Percentiles rank a stretch among this genome's conserved stretches.
phyloP scores from a whole-genome alignment of 805 yeast species.

The Candida cerambycidarum region DNA sequence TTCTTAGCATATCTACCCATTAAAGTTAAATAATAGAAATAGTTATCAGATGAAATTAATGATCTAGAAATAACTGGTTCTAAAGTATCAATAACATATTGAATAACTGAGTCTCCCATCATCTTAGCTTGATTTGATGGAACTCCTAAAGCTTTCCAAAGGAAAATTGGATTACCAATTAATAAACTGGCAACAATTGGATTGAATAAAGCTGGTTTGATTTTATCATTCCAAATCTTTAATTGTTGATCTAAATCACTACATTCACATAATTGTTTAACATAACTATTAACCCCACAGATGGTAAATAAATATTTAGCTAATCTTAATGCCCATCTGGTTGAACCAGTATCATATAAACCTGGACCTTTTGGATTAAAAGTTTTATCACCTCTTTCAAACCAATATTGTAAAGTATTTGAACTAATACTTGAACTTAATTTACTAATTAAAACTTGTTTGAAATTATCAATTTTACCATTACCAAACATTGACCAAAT shows the following conservation, averaged over 20 bases:
- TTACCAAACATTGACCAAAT: conserved; percentile 77
- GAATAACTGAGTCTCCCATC: conserved; percentile 71
- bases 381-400: conserved; percentile 57
- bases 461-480: conserved; percentile 58
- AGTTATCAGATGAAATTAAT: conserved; percentile 67
- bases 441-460: conserved; percentile 45
- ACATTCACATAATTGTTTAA: conserved; percentile 56
- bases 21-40: conserved; percentile 71
- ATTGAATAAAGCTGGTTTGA: conserved; percentile 71
- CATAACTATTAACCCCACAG: conserved; percentile 51
- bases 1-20: conserved; percentile 56
- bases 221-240: conserved; percentile 58
- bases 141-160: conserved; percentile 90
- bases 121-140: conserved; percentile 80
- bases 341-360: conserved; percentile 77
- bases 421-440: conserved; percentile 74
- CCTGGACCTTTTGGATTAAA: conserved; percentile 59
- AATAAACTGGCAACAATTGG: conserved; percentile 65
- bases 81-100: conserved; percentile 73
- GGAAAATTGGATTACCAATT: conserved; percentile 79
- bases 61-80: conserved; percentile 71
- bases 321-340: conserved; percentile 80
- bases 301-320: conserved; percentile 59
- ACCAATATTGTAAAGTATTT: conserved; percentile 81
- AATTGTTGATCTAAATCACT: conserved; percentile 62